Conservation (phyloP, 495 filamentous ascomycete genomes). For the Tetracladium setigerum region DNA sequence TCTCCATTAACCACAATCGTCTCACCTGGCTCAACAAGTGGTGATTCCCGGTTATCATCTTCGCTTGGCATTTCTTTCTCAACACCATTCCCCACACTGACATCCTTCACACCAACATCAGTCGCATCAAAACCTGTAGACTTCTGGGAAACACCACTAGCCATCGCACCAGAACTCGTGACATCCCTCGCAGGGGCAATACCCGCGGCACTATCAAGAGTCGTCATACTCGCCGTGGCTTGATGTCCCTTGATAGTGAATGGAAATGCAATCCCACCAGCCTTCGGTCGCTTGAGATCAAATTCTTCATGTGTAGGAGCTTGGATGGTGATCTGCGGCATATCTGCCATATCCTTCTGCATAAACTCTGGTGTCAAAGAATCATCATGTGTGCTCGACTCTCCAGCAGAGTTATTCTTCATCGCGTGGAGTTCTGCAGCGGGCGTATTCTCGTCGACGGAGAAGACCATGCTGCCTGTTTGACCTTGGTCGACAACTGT, state of each 20-base stretch:
- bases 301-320: conserved; percentile 18
- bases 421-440: conserved; percentile 25
- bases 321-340: conserved; percentile 7
- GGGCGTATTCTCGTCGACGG: conserved; percentile 26
- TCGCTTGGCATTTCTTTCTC: background rate
- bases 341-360: conserved; percentile 3
- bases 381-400: background rate
- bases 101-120: background rate
- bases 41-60: no score
- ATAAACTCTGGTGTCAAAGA: conserved; percentile 3
- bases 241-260: conserved; percentile 41
- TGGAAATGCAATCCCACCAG: conserved; percentile 42
- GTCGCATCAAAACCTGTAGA: conserved; percentile 1
- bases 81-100: background rate
- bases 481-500: conserved; percentile 36
- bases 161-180: conserved; percentile 2
- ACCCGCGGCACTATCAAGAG: conserved; percentile 21
- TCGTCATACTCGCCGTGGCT: conserved; percentile 48
- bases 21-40: no score
- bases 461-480: conserved; percentile 8
- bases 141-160: conserved; percentile 6
- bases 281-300: conserved; percentile 37
- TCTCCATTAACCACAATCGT: conserved; percentile 5
- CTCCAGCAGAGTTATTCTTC: background rate
- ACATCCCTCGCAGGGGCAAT: conserved; percentile 12